Evolutionary conservation across 2,329 filamentous ascomycete genomes (phyloP).

Genomic region (Fusarium odoratissimum): DNA sequence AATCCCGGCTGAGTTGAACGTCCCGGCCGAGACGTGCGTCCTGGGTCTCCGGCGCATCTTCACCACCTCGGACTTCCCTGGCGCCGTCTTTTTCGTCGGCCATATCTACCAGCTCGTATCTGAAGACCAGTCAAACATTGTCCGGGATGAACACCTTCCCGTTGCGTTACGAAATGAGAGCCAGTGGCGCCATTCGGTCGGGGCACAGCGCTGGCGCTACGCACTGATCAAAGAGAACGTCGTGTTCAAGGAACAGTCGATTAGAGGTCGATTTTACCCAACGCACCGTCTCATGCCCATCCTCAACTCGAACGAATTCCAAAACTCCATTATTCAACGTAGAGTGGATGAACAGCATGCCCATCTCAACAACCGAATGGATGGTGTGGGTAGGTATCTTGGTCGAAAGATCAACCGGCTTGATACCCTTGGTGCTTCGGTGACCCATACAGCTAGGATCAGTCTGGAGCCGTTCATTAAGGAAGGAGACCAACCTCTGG

Average conservation of each 20-base stretch:
- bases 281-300: constrained; percentile 64
- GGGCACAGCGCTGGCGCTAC: constrained; percentile 53
- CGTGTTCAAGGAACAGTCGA: constrained; percentile 59
- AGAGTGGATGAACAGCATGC: constrained; percentile 58
- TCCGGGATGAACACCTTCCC: constrained; percentile 55
- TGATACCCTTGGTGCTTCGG: constrained; percentile 58
- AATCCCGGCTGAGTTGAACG: constrained; percentile 52
- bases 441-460: constrained; percentile 52
- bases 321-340: constrained; percentile 52
- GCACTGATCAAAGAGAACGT: constrained; percentile 58
- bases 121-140: constrained; percentile 44
- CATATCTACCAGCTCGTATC: constrained; percentile 54
- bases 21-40: constrained; percentile 47
- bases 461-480: constrained; percentile 51
- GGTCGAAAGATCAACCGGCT: constrained; percentile 55
- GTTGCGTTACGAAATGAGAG: constrained; percentile 55
- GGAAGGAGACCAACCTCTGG: constrained; percentile 46
- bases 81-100: constrained; percentile 55
- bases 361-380: constrained; percentile 66
- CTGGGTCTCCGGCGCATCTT: constrained; percentile 57
- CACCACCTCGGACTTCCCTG: constrained; percentile 51
- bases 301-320: constrained; percentile 55
- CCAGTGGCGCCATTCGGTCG: constrained; percentile 52
- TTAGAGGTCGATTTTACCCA: constrained; percentile 69
- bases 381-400: constrained; percentile 54